Conservation (phyloP, 371 early-diverging fungal species). For the Syncephalis plumigaleata region DNA sequence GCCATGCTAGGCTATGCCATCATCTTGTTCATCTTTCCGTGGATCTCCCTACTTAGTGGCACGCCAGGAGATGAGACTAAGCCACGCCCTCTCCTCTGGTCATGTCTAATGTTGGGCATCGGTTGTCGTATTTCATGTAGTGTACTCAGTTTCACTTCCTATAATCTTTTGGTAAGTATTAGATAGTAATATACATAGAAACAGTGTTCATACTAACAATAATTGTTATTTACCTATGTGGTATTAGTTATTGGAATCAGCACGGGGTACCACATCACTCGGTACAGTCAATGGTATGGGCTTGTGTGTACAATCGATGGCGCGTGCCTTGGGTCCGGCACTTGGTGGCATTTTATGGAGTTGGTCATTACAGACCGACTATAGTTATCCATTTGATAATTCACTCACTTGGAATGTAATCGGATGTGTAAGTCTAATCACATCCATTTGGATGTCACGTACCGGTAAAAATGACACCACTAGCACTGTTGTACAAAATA, state of each 20-base stretch:
- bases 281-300: slow-evolving; percentile 58
- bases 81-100: slow-evolving; percentile 10
- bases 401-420: slow-evolving; percentile 3
- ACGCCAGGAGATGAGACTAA: slow-evolving; percentile 3
- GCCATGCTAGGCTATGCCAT: slow-evolving; percentile 21
- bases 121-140: slow-evolving; percentile 24
- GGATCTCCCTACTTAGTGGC: background rate
- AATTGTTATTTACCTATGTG: background rate
- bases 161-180: slow-evolving; percentile 31
- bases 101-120: slow-evolving; percentile 18
- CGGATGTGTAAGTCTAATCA: background rate
- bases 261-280: slow-evolving; percentile 15
- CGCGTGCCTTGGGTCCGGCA: slow-evolving; percentile 47
- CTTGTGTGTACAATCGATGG: slow-evolving; percentile 37
- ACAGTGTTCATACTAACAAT: background rate
- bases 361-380: slow-evolving; percentile 3
- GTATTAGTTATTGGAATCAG: slow-evolving; percentile 3
- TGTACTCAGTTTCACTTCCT: slow-evolving; percentile 34
- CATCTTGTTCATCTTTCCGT: slow-evolving; percentile 21
- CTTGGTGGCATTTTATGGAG: slow-evolving; percentile 24
- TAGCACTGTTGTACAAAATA: too few species aligned
- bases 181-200: background rate
- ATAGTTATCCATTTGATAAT: background rate
- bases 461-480: too few species aligned
- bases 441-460: background rate